Conservation (phyloP, 805 yeast species). For the Wickerhamiella vanderwaltii region DNA sequence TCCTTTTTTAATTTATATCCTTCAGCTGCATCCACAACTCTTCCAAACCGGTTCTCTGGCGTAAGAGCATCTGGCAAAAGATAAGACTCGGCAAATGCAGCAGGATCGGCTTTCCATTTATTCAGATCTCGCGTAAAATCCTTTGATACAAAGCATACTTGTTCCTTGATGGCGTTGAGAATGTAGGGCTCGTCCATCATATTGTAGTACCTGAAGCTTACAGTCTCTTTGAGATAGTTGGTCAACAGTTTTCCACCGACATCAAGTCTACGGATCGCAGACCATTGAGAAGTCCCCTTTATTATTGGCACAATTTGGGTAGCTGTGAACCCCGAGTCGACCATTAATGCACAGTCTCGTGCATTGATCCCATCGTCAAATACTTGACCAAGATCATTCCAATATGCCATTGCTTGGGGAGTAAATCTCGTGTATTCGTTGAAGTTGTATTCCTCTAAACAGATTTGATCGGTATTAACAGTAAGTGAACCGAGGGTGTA, state of each 20-base stretch:
- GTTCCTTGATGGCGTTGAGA: conserved; percentile 76
- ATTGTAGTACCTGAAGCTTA: conserved; percentile 85
- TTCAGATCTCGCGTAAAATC: conserved; percentile 43
- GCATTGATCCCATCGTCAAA: conserved; percentile 21
- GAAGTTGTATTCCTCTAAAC: conserved; percentile 89
- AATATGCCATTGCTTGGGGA: conserved; percentile 38
- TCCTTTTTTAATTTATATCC: conserved; percentile 15
- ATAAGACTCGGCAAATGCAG: conserved; percentile 44
- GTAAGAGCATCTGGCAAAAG: conserved; percentile 81
- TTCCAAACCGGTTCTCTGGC: conserved; percentile 50
- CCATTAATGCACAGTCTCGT: conserved; percentile 58
- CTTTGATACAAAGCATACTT: conserved; percentile 53
- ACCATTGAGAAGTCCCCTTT: conserved; percentile 63
- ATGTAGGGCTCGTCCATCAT: conserved; percentile 82
- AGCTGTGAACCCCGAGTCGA: conserved; percentile 80
- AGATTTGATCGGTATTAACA: conserved; percentile 75
- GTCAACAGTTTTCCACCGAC: conserved; percentile 80
- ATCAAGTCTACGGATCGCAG: conserved; percentile 64
- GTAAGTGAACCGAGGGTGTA: conserved; percentile 71
- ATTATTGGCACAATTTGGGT: conserved; percentile 82
- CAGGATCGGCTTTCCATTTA: conserved; percentile 25
- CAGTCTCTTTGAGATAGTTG: conserved; percentile 69
- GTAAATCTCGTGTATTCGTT: conserved; percentile 55
- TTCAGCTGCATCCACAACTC: conserved; percentile 31
- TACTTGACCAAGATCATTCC: conserved; percentile 33